Conservation (phyloP, 2,329 filamentous ascomycete genomes). For the Fusarium pseudograminearum region DNA sequence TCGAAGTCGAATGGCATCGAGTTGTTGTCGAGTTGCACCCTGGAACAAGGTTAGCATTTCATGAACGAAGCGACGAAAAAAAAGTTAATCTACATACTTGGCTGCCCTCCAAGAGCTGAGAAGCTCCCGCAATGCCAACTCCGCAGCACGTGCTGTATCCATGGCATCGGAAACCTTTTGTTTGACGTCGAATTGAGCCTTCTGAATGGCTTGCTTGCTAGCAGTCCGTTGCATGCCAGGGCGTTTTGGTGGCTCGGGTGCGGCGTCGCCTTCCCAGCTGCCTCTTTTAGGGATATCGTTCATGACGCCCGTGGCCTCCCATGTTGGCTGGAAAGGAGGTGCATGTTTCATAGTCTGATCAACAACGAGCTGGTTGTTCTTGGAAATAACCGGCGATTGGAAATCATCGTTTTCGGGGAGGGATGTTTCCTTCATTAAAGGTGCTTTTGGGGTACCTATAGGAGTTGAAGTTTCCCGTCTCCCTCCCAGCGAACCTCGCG, state of each 20-base stretch:
- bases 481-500: conserved; percentile 72
- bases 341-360: conserved; percentile 65
- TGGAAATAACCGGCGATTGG: conserved; percentile 56
- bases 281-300: conserved; percentile 72
- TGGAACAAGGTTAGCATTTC: conserved; percentile 47
- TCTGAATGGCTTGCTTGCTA: conserved; percentile 66
- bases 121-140: conserved; percentile 86
- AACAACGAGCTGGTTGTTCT: conserved; percentile 57
- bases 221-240: conserved; percentile 56
- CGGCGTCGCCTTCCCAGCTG: conserved; percentile 50
- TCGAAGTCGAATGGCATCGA: conserved; percentile 82
- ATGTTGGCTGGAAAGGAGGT: conserved; percentile 69
- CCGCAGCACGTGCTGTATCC: conserved; percentile 85
- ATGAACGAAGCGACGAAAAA: neutral
- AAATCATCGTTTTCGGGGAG: conserved; percentile 55
- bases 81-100: conserved; percentile 68
- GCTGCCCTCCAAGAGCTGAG: conserved; percentile 85
- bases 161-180: conserved; percentile 74
- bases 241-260: conserved; percentile 53
- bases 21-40: conserved; percentile 66
- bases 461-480: conserved; percentile 72
- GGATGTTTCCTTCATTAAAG: conserved; percentile 55
- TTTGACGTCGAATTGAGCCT: conserved; percentile 72
- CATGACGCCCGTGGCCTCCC: conserved; percentile 83
- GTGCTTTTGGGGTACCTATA: conserved; percentile 61